Evolutionary conservation across 495 filamentous ascomycete genomes (phyloP), one percentile per base, ranked within the genome.

Genomic region (Xylaria castorea): DNA sequence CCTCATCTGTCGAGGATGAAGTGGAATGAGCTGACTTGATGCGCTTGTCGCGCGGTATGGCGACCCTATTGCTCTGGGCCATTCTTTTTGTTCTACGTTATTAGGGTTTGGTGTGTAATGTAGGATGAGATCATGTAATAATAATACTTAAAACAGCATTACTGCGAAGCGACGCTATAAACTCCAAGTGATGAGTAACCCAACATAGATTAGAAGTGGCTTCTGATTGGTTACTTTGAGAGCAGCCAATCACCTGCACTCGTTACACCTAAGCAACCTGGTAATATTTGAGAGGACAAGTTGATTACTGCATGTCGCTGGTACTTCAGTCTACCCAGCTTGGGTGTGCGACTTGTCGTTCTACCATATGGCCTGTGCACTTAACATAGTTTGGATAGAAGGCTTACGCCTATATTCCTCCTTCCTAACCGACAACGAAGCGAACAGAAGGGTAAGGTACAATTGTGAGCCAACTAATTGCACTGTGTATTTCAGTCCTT

Each of bases 141-240:
- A 25, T 12, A 20, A 40, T 62, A 12, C 12, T 7, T 22, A 1
- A 3, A 18, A 30, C 36, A 32, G 30, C 12, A 8, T 65, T 5
- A 32, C 1, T 1, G 7, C 16, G 9, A 50, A 42, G 14, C n/a
- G 38, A 38, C 22, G 32, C 3, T 36, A 38, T 22, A 9, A 38
- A 38, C 16, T 61, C 58, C 48, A 51, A 30, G 7, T 61, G 20
- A 40, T 53, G 48, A 48, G 42, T 64, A 61, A 25, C 57, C 40
- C 22, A 27, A 36, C 25, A 36, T 25, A 22, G 42, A 64, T 22
- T 30, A 55, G 22, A 5, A n/a, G 46, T 27, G 55, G 60, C n/a
- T 53, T 55, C 32, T 71, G 68, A 71, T 71, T 71, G 68, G 68
- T 16, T 40, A 63, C 58, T 71, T 71, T 64, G 58, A 71, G 4